Evolutionary conservation across 1,284 basidiomycete genomes (phyloP).

Genomic region (Ustilago sp.): DNA sequence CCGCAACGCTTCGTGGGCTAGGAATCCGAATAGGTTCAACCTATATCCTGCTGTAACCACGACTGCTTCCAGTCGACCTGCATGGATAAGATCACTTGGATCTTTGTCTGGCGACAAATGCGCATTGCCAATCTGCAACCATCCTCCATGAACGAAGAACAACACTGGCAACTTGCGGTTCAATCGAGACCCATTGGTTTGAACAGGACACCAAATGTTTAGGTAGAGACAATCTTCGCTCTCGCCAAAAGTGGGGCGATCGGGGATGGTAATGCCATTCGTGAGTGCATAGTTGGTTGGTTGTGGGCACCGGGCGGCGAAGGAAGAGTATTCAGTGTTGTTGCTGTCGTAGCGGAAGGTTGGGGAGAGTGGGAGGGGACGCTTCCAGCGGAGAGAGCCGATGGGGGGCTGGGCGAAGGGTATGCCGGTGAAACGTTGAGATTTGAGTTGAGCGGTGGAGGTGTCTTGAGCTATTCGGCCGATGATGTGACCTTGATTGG

Average conservation of each 20-base stretch:
- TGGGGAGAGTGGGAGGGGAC: slow-evolving; percentile 31
- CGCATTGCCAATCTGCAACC: slow-evolving; percentile 51
- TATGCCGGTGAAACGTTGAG: slow-evolving; percentile 45
- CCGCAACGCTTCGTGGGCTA: slow-evolving; percentile 37
- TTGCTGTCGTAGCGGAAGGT: slow-evolving; percentile 31
- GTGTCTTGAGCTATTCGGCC: slow-evolving; percentile 27
- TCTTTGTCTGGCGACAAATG: slow-evolving; percentile 21
- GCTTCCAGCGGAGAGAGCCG: slow-evolving; percentile 39
- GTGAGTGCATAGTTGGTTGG: slow-evolving; percentile 36
- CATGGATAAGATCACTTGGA: slow-evolving; percentile 35
- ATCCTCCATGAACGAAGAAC: slow-evolving; percentile 54
- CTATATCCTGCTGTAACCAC: slow-evolving; percentile 49
- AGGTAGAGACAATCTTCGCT: slow-evolving; percentile 56
- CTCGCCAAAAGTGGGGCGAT: slow-evolving; percentile 5
- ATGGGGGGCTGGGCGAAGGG: slow-evolving; percentile 51
- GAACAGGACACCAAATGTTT: slow-evolving; percentile 46
- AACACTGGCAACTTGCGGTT: slow-evolving; percentile 32
- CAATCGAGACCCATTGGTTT: slow-evolving; percentile 1
- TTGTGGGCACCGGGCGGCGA: slow-evolving; percentile 29
- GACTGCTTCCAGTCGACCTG: slow-evolving; percentile 28
- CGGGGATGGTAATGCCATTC: slow-evolving; percentile 25
- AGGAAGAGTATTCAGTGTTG: slow-evolving; percentile 25
- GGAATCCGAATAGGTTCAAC: slow-evolving; percentile 53
- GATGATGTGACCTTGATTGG: slow-evolving; percentile 27
- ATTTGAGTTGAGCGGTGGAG: slow-evolving; percentile 23